A percentile compares a stretch with the other conserved stretches of the same genome.
These are phyloP conservation scores for Ostreobium quekettii DNA, from an alignment of 139 green algal genomes.

Conservation along the genomic window DNA sequence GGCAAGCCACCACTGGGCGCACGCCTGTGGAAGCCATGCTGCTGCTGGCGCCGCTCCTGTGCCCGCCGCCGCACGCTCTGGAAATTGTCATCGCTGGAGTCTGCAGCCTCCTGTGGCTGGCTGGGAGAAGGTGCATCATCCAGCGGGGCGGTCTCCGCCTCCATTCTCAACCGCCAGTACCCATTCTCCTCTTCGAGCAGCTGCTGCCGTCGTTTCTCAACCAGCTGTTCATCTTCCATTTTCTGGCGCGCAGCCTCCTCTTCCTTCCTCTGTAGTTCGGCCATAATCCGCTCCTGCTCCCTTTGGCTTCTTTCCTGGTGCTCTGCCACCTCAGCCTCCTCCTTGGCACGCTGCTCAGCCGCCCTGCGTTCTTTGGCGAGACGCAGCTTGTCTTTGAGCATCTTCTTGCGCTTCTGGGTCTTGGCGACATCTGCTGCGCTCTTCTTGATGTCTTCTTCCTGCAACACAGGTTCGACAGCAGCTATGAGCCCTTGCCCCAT, in stretches of 20 bases:
- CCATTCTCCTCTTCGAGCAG: conserved; percentile 62
- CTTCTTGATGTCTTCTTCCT: conserved; percentile 32
- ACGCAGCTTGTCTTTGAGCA: conserved; percentile 38
- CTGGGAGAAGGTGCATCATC: not conserved
- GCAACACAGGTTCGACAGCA: conserved; percentile 14
- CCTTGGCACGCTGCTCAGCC: conserved; percentile 33
- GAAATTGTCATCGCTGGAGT: not conserved
- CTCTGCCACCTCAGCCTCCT: conserved; percentile 27
- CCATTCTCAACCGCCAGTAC: conserved; percentile 68
- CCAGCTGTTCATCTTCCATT: conserved; percentile 48
- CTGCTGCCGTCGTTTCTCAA: conserved; percentile 57
- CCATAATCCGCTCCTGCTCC: conserved; percentile 22
- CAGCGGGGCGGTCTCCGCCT: not conserved
- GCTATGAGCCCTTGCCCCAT: too few species aligned
- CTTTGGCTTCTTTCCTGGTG: conserved; percentile 20
- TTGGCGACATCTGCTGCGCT: conserved; percentile 32
- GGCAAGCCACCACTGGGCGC: not conserved
- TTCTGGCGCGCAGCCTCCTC: not conserved
- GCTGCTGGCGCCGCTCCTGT: not conserved
- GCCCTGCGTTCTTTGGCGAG: conserved; percentile 45
- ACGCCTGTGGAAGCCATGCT: not conserved
- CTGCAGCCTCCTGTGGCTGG: not conserved
- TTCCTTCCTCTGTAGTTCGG: not conserved
- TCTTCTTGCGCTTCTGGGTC: conserved; percentile 30
- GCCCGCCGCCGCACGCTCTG: conserved; percentile 13